Evolutionary conservation across 1,284 basidiomycete species (phyloP), one percentile per base, ranked within the genome.

Genomic region (Ceratobasidium sp.): DNA sequence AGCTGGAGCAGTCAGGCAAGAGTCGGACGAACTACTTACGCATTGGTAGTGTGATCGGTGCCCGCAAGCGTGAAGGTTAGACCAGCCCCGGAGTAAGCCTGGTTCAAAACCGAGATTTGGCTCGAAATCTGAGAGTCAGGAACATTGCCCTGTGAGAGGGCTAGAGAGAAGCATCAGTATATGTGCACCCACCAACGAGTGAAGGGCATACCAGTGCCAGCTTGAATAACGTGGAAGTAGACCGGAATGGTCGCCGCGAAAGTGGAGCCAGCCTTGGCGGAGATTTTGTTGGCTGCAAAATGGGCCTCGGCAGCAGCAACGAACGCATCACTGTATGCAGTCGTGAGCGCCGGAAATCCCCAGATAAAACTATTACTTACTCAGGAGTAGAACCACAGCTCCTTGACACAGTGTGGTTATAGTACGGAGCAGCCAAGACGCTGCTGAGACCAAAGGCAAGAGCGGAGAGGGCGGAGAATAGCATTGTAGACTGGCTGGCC

Each of bases 21-120:
- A 26, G 44, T 46, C 26, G 12, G 12, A 33, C 46, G 42, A 18
- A 44, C 23, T 42, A 40, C 72, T 75, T 42, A 75, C 68, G 82
- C 68, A 73, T 87, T 87, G 77, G 86, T 83, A 40, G 84, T 82
- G 44, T 84, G 82, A 28, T 85, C 83, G 18, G 81, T 82, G 10
- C 75, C 79, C 56, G 82, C 82, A 69, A 86, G 81, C 23, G 83
- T 72, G 68, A 83, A 83, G n/a, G 83, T 61, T 51, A 85, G 81
- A 1, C 83, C 84, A 72, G 75, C 81, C 7, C 61, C 42, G 15
- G 79, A 58, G 80, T 83, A 85, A 68, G 82, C 81, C 0, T 63
- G 2, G 81, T 84, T 84, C 55, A 84, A 61, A 12, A 79, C 81
- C 12, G 64, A 33, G 64, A 84, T 84, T 77, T 83, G 82, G 18